Percentiles rank a stretch among this genome's conserved stretches.
phyloP scores from a whole-genome alignment of 2,329 filamentous ascomycete genomes.

The Clonostachys rosea region DNA sequence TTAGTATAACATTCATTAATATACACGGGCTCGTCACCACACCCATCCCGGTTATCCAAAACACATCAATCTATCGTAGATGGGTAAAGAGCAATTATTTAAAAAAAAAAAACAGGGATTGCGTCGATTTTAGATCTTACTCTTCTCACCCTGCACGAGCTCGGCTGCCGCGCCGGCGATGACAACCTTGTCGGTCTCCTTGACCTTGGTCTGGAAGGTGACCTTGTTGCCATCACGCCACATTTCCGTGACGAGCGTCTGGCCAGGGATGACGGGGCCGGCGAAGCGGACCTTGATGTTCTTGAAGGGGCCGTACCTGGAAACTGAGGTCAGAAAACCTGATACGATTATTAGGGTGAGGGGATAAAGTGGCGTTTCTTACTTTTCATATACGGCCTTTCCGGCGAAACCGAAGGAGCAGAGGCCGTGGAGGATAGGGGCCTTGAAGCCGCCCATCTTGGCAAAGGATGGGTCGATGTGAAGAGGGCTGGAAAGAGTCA shows the following conservation, averaged over 20 bases:
- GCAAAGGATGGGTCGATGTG: conserved; percentile 94
- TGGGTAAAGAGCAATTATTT: no score
- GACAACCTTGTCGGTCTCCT: conserved; percentile 87
- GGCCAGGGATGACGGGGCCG: conserved; percentile 76
- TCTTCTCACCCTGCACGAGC: conserved; percentile 39
- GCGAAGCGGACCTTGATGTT: conserved; percentile 93
- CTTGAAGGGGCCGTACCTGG: conserved; percentile 69
- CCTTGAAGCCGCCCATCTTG: conserved; percentile 92
- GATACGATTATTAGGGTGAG: neutral
- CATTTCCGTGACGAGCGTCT: conserved; percentile 92
- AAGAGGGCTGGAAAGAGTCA: conserved; percentile 55
- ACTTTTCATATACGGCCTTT: conserved; percentile 79
- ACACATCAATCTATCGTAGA: no score
- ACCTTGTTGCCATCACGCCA: conserved; percentile 82
- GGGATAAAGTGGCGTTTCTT: conserved; percentile 1
- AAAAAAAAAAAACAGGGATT: no score
- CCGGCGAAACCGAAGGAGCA: conserved; percentile 90
- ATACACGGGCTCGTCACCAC: no score
- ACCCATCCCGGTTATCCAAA: no score
- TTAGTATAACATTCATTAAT: no score
- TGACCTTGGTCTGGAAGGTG: conserved; percentile 82
- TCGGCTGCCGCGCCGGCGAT: conserved; percentile 80
- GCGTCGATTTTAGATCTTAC: conserved; percentile 18
- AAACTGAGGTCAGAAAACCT: neutral
- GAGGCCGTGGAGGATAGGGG: conserved; percentile 92